Conservation (phyloP, 2,329 filamentous ascomycete species). For the Botryotinia narcissicola region DNA sequence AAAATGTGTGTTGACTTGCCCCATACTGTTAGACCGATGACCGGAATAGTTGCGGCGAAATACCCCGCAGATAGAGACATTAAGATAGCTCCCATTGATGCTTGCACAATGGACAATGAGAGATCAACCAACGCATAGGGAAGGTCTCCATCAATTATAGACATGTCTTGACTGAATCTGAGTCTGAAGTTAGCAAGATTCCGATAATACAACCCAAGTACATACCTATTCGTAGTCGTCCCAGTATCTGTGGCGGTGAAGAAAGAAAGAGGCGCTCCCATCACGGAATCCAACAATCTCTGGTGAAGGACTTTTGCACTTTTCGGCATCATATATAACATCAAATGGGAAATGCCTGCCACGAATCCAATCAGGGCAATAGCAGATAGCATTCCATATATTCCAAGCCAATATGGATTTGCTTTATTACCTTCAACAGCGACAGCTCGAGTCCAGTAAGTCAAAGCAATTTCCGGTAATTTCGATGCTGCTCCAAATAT, state of each 20-base stretch:
- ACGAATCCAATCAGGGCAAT: slow-evolving; percentile 14
- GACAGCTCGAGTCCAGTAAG: slow-evolving; percentile 22
- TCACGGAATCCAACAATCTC: slow-evolving; percentile 47
- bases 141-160: slow-evolving; percentile 32
- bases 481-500: slow-evolving; percentile 24
- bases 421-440: slow-evolving; percentile 11
- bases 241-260: slow-evolving; percentile 31
- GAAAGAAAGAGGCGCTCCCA: slow-evolving; percentile 41
- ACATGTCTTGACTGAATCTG: slow-evolving; percentile 32
- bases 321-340: slow-evolving; percentile 52
- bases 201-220: not conserved
- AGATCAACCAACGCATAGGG: slow-evolving; percentile 27
- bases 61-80: slow-evolving; percentile 40
- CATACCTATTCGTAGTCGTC: slow-evolving; percentile 27
- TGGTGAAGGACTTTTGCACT: slow-evolving; percentile 50
- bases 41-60: slow-evolving; percentile 43
- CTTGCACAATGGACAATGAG: slow-evolving; percentile 37
- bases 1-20: not conserved
- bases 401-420: slow-evolving; percentile 16
- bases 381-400: slow-evolving; percentile 13
- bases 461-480: slow-evolving; percentile 27
- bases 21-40: slow-evolving; percentile 39
- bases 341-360: slow-evolving; percentile 38
- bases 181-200: not conserved
- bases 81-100: slow-evolving; percentile 42